Evolutionary conservation across 805 yeast genomes (phyloP), one percentile per base, ranked within the genome.

Genomic region (Starmerella potacharoeniae): DNA sequence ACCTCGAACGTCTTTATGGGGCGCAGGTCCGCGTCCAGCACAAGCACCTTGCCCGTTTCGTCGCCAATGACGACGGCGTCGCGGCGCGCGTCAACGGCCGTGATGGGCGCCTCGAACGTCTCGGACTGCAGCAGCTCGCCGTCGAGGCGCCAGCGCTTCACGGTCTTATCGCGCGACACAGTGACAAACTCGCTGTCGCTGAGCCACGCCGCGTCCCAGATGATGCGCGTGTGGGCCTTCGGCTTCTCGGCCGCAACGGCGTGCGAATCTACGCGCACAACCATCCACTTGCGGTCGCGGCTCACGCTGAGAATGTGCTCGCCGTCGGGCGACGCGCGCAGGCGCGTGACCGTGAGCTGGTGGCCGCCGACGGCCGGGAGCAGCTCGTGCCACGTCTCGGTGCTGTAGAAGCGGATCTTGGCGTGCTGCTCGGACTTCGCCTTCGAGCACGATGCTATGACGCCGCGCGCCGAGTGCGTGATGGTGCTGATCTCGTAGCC

Each of bases 161-260:
- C 67, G 3, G 81, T 77, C 64, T 83, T 85, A 68, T 93, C 98
- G 68, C 98, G 79, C 2, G 95, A 83, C 0, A 84, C 95, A 0
- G 97, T 90, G 14, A 86, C 75, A 64, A 91, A 90, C n/a, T 67
- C 66, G 30, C 51, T 43, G 11, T 59, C 60, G 29, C 41, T 31
- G 0, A 82, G 72, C 96, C 97, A 93, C 40, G 85, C 78, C 66
- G 91, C 83, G 71, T 93, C 97, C 98, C 98, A 95, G 44, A 93
- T 80, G 63, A 93, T 91, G 69, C 97, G 80, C 1, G 84, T 69
- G 66, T 95, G 99, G 0, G 96, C 96, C 66, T 84, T 87, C 37
- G 79, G 79, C 54, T 77, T 75, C 17, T 70, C 61, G 65, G 17
- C 64, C 50, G 13, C 45, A 37, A 45, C 55, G 43, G 10, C 47